Percentiles rank a stretch among this genome's conserved stretches.
phyloP scores from a whole-genome alignment of 345 rosid species.

The Mallotus nudiflorus region DNA sequence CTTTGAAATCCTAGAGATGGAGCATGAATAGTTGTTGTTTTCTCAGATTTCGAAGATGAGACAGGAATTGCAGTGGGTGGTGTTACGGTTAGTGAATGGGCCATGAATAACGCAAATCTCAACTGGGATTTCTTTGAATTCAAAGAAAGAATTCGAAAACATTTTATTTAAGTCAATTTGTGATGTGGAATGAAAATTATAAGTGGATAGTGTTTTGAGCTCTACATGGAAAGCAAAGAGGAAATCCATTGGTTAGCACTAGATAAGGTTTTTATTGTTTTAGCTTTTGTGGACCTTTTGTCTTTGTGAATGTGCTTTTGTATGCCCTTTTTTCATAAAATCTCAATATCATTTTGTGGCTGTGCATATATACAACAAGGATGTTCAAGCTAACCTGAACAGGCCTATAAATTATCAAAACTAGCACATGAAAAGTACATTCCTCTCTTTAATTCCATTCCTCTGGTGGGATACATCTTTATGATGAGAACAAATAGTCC shows the following conservation, averaged over 20 bases:
- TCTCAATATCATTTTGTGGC: no score
- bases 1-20: slow-evolving; percentile 26
- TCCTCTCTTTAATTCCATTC: neutral
- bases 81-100: slow-evolving; percentile 40
- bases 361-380: no score
- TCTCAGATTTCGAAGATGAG: slow-evolving; percentile 17
- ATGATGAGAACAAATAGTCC: no score
- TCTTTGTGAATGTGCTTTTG: neutral
- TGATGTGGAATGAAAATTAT: neutral
- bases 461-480: no score
- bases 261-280: slow-evolving; percentile 44
- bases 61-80: slow-evolving; percentile 25
- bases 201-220: slow-evolving; percentile 27
- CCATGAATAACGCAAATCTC: slow-evolving; percentile 30
- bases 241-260: slow-evolving; percentile 42
- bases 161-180: slow-evolving; percentile 4
- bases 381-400: no score
- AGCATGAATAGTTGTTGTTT: neutral
- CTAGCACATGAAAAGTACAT: neutral
- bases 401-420: no score
- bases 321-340: no score
- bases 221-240: slow-evolving; percentile 18
- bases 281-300: slow-evolving; percentile 19
- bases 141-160: neutral
- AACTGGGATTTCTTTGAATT: slow-evolving; percentile 11